Evolutionary conservation across 2,329 filamentous ascomycete genomes (phyloP).

Genomic region (Penicillium crustosum): DNA sequence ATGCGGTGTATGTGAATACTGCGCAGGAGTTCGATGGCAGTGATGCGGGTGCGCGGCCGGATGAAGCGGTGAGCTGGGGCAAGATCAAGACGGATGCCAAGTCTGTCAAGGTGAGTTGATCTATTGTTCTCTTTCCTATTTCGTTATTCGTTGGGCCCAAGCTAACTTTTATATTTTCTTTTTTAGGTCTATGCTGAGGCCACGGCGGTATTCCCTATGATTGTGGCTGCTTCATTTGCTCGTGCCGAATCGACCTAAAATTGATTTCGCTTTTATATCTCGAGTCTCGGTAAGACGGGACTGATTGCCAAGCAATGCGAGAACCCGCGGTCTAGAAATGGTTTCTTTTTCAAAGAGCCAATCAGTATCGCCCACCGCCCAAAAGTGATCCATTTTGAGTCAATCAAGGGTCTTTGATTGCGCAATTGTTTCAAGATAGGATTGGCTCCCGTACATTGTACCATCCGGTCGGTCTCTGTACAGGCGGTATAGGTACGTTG

Average conservation of each 20-base stretch:
- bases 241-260: slow-evolving; percentile 29
- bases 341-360: not conserved
- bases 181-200: slow-evolving; percentile 63
- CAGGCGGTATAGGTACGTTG: not conserved
- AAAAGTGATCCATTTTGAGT: not conserved
- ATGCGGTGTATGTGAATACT: slow-evolving; percentile 96
- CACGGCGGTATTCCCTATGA: slow-evolving; percentile 65
- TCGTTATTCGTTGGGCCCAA: not conserved
- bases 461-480: not conserved
- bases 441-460: not conserved
- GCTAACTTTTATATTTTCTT: not conserved
- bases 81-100: slow-evolving; percentile 91
- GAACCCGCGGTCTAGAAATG: slow-evolving; percentile 9
- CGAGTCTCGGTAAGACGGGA: not conserved
- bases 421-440: not conserved
- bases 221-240: slow-evolving; percentile 67
- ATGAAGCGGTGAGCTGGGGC: slow-evolving; percentile 97
- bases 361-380: not conserved
- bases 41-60: slow-evolving; percentile 89
- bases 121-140: not conserved
- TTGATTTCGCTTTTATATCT: not conserved
- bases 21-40: slow-evolving; percentile 97
- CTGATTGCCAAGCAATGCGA: slow-evolving; percentile 12
- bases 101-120: slow-evolving; percentile 72
- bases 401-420: not conserved